Conservation (phyloP, 208 protist species). For the Leishmania gerbilli region DNA sequence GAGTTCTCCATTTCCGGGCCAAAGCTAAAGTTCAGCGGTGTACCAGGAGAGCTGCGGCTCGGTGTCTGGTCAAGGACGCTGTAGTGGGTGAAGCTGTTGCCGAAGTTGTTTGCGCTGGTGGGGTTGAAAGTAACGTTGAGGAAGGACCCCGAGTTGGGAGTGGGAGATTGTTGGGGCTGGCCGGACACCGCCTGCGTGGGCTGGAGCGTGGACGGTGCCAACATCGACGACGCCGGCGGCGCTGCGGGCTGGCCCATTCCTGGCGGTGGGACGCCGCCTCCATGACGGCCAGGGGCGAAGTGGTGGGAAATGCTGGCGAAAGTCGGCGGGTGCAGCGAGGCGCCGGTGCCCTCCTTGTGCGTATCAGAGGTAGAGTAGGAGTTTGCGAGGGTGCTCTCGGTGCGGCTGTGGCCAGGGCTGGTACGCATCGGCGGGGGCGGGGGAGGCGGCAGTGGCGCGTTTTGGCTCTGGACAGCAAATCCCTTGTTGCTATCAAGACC, state of each 20-base stretch:
- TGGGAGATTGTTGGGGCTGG: conserved; percentile 23
- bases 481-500: not conserved
- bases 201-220: not conserved
- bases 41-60: conserved; percentile 33
- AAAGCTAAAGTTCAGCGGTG: conserved; percentile 58
- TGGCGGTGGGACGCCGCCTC: conserved; percentile 12
- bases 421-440: conserved; percentile 1
- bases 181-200: not conserved
- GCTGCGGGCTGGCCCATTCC: conserved; percentile 1
- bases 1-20: conserved; percentile 29
- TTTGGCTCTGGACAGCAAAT: not conserved
- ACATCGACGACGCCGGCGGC: conserved; percentile 12
- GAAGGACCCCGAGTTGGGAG: conserved; percentile 32
- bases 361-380: conserved; percentile 17
- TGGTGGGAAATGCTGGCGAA: conserved; percentile 31
- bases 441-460: conserved; percentile 9
- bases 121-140: conserved; percentile 48
- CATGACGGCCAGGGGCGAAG: conserved; percentile 17
- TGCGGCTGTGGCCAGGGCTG: not conserved
- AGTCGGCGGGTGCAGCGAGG: conserved; percentile 18
- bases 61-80: conserved; percentile 20
- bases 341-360: conserved; percentile 18
- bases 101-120: conserved; percentile 18
- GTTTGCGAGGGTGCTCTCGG: conserved; percentile 8
- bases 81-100: conserved; percentile 28